phyloP scores from a whole-genome alignment of 768 basidiomycete genomes.

The Chalciporus chontae region DNA sequence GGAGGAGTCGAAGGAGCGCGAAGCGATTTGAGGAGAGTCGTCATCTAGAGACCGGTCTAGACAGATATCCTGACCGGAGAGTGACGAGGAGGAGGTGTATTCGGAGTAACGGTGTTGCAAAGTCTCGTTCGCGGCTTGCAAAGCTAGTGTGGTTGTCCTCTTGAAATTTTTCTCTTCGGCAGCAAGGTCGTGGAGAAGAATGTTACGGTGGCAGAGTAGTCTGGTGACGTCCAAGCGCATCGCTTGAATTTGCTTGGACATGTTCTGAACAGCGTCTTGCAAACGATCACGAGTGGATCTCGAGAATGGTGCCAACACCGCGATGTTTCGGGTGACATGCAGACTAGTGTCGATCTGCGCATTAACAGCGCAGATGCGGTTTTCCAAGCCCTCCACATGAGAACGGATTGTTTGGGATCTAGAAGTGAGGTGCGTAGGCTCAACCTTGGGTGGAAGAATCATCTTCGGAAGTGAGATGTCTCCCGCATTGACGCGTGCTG shows the following conservation, averaged over 20 bases:
- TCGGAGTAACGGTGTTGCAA: conserved; percentile 45
- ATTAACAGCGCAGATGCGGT: conserved; percentile 49
- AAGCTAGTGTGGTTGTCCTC: conserved; percentile 62
- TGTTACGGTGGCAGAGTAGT: conserved; percentile 69
- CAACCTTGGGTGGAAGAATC: conserved; percentile 19
- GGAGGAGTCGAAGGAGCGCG: conserved; percentile 41
- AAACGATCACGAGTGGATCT: conserved; percentile 79
- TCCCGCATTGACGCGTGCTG: conserved; percentile 37
- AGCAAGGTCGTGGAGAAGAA: conserved; percentile 72
- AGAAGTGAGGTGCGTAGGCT: conserved; percentile 32
- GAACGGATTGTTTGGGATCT: conserved; percentile 56
- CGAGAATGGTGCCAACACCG: conserved; percentile 85
- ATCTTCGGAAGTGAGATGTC: conserved; percentile 19
- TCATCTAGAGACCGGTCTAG: conserved; percentile 12
- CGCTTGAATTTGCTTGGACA: conserved; percentile 62
- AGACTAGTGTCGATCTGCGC: conserved; percentile 63
- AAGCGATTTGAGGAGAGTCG: conserved; percentile 8
- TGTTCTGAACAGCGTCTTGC: conserved; percentile 50
- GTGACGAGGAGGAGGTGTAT: conserved; percentile 30
- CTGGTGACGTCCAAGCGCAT: conserved; percentile 72
- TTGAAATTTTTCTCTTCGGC: conserved; percentile 67
- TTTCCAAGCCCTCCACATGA: conserved; percentile 65
- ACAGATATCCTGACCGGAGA: conserved; percentile 31
- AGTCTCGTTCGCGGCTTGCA: conserved; percentile 68
- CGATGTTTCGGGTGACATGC: conserved; percentile 76